Evolutionary conservation across 2,329 filamentous ascomycete genomes (phyloP), one percentile per base, ranked within the genome.

Genomic region (Talaromyces sp.): DNA sequence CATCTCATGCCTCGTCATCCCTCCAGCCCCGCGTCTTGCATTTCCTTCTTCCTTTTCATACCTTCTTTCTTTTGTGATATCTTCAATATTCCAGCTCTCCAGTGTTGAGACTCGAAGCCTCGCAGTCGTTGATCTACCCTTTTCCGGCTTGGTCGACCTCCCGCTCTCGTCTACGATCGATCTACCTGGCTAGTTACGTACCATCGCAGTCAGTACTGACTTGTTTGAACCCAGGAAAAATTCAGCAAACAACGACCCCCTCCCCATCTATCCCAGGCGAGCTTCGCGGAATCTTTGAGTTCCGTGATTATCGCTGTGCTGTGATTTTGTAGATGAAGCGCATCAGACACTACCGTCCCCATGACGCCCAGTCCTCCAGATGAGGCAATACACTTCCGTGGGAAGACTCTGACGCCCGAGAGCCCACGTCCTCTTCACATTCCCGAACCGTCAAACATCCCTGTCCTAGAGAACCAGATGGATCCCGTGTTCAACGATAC

Each of bases 401-500:
- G 85, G 76, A 83, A 86, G 73, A 83, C 83, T 65, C 77, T 88
- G 70, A 88, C 86, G 70, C 88, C 88, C 65, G 84, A 88, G 70
- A 89, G 86, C 71, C 88, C 88, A 70, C 86, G 87, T 68, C 88
- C 88, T 66, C 75, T 89, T 68, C 86, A 89, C 74, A 79, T 87
- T 66, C 82, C 87, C 66, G 84, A 87, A 73, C 86, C 87, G 58
- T 82, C 85, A 67, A 88, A 85, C 66, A 89, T 90, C 62, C 86
- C 87, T 61, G 83, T 90, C 58, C 79, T 90, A 69, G 82, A 86
- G 71, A 86, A 87, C 71, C 86, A 89, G 77, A 90, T 86, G 83
- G 87, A 90, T 75, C 85, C 86, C 58, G 78, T 83, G 67, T 88
- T 89, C 80, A 87, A 88, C 76, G 86, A 88, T 72, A 85, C 85